Conservation (phyloP, 2,329 filamentous ascomycete species). For the Magnaporthales sp. region DNA sequence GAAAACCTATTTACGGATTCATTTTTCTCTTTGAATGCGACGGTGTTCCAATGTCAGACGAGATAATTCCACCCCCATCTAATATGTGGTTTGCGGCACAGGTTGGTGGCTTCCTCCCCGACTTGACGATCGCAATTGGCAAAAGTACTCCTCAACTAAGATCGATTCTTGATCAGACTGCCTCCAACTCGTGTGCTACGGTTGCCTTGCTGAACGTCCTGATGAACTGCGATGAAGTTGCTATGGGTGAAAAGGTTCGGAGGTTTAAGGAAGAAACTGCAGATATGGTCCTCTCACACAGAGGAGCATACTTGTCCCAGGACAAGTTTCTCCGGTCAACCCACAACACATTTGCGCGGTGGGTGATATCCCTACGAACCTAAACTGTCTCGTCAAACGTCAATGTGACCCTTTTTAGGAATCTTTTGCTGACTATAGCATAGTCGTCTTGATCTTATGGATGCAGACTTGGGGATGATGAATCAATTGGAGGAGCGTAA, state of each 20-base stretch:
- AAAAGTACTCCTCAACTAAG: background rate
- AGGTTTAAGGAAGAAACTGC: conserved; percentile 67
- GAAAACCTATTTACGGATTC: conserved; percentile 71
- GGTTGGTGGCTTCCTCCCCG: conserved; percentile 31
- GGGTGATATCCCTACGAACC: conserved; percentile 14
- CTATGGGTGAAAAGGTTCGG: conserved; percentile 61
- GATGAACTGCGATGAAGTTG: conserved; percentile 65
- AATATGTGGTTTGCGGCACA: conserved; percentile 93
- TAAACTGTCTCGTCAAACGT: background rate
- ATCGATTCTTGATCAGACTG: conserved; percentile 45
- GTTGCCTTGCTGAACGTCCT: conserved; percentile 87
- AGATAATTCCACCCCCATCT: conserved; percentile 44
- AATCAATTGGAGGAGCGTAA: conserved; percentile 37
- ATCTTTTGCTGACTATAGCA: background rate
- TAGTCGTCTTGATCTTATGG: conserved; percentile 67
- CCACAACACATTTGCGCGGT: conserved; percentile 82
- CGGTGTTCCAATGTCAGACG: conserved; percentile 39
- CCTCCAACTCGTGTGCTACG: conserved; percentile 81
- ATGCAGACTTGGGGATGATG: conserved; percentile 57
- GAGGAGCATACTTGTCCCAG: conserved; percentile 66
- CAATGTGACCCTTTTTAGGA: background rate
- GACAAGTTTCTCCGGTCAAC: conserved; percentile 70
- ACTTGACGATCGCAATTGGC: background rate
- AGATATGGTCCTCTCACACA: conserved; percentile 58
- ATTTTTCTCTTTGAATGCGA: conserved; percentile 77